Base-by-base conservation (phyloP, 2,329 filamentous ascomycete genomes). In the Zymoseptoria passerinii region DNA sequence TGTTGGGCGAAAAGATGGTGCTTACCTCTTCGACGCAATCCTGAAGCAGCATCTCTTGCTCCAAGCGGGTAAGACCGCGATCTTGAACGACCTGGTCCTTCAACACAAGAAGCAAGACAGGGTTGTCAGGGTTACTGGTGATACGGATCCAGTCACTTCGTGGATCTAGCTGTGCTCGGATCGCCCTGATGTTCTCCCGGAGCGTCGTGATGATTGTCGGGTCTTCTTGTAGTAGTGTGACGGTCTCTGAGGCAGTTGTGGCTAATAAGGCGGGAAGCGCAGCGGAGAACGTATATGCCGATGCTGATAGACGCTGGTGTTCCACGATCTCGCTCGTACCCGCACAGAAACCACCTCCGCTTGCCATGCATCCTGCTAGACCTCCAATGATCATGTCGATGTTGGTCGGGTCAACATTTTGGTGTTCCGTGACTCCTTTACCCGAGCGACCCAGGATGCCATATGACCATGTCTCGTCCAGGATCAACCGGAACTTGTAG, bases 381-480 rank as follows among this genome's bases (percentile, higher is more conserved):
- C 90, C 95, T 50, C 95, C 94, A 55, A 97, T 83, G 65, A 99
- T 92, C 91, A 99, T 96, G 77, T 99, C 94, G 53, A 99, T 86
- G 71, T 95, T 89, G 8, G 87, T 84, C 0, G 92, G 86, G 72
- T 97, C 94, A 18, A 99, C 92, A 67, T 97, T 96, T 71, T 97
- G 94, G 5, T 92, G 90, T 77, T 99, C 95, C 0, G 94, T 97
- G 48, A 97, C 80, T 59, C 94, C 94, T 55, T 91, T 87, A 19
- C 94, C 95, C 27, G 90, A 96, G 61, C 91, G 83, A 52, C 94
- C 94, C 4, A 99, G 82, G 18, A 97, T 89, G 60, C 92, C 95
- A 72, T 97, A 99, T 0, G 92, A 96, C 87, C 90, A 95, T 1
- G 92, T 96, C 78, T 99, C 94, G 73, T 99, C 94, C 44, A 99